Base-by-base conservation (phyloP, 768 basidiomycete genomes). In the Xanthoconium stramineum region DNA sequence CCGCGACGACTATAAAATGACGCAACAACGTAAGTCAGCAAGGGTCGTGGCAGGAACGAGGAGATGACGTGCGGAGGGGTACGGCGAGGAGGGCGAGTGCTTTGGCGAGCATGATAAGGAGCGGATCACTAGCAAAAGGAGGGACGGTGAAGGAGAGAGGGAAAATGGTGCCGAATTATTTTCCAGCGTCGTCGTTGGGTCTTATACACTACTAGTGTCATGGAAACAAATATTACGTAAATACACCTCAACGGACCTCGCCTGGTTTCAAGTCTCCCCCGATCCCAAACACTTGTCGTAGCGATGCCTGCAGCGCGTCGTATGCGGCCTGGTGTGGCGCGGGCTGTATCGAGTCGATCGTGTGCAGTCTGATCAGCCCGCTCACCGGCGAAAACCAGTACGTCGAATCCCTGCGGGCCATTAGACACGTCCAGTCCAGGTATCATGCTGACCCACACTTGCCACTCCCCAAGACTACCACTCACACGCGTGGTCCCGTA, bases 291-390 rank as follows among this genome's bases (percentile, higher is more conserved):
- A 63, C 39, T 7, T 52, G 61, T 38, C 52, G 59, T 12, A 78
- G 56, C 17, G 70, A 69, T 11, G 65, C 61, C 17, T 79, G 74
- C 2, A 90, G 73, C 3, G 84, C 79, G 53, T 87, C 83, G 63
- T 85, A 89, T 3, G 85, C 85, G 0, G 84, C 80, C 47, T 83
- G 76, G 63, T 89, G 87, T 4, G 90, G 90, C 1, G 85, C 84
- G 0, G 90, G 90, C 44, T 84, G 80, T 46, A 92, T 91, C n/a
- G 85, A 85, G 65, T 91, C 81, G 47, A 93, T 75, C 46, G 75
- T 75, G 65, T 93, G 90, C 47, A 76, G 62, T 47, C 82, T 70
- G 52, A 93, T 83, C 40, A 84, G 77, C 6, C 87, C 90, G 0
- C 81, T 80, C 24, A 71, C 50, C 0, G 88, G 86, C 3, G 88